Base-by-base conservation (phyloP, 768 basidiomycete genomes). In the Trametes meyenii region DNA sequence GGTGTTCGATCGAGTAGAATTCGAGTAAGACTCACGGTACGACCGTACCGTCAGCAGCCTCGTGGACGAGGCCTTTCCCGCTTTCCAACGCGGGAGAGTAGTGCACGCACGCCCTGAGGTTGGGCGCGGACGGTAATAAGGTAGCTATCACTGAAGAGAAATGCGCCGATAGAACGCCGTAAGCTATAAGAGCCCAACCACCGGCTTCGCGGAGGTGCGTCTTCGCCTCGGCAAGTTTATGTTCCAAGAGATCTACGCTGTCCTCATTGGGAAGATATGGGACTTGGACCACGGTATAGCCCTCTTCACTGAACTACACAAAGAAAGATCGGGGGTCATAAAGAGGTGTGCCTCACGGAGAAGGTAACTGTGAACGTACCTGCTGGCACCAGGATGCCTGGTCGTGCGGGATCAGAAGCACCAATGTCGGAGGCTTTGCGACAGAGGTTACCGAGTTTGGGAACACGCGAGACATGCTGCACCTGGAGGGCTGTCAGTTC, bases 341-440 rank as follows among this genome's bases (percentile, higher is more conserved):
- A 57, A 19, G 26, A 54, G 6, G 21, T 48, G 21, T 21, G n/a
- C n/a, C 33, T 42, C 3, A 16, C 29, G 10, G 43, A 44, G 13
- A 44, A 36, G 56, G 11, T 19, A 23, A 23, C 24, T 2, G 8
- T 23, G 5, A 39, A 48, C 64, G 59, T 38, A 76, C 77, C 69
- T 78, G 77, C 56, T 74, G 67, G 55, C 77, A 76, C 77, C 74
- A 77, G 43, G 71, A 73, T 23, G 54, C 52, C 36, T 76, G 75
- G 35, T 68, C 72, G 16, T 70, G 69, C 24, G 71, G 66, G 16
- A 75, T 66, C 36, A 77, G 64, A 6, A 71, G 45, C 13, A 78
- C 51, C 5, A 80, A 55, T 16, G 72, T 65, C 8, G 74, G 66
- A 13, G 77, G 71, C 8, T 66, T 66, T 10, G 29, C 45, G 10